phyloP scores from a whole-genome alignment of 148 eudicot genomes.

The Agrostemma githago region DNA sequence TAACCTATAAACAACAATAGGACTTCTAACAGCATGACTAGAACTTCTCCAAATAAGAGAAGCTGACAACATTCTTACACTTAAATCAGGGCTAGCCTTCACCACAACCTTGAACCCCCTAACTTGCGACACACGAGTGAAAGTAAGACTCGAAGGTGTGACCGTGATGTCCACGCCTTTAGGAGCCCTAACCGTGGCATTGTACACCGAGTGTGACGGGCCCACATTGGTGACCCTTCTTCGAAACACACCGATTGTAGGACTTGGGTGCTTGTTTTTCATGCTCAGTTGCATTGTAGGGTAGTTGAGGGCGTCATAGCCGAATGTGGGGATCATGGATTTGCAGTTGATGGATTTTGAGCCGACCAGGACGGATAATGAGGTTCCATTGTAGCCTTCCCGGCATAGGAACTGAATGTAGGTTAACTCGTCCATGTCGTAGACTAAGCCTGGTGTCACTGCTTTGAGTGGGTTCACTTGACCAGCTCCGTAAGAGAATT shows the following conservation, averaged over 20 bases:
- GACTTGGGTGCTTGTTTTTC: constrained; percentile 25
- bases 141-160: constrained; percentile 47
- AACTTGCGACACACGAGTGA: constrained; percentile 29
- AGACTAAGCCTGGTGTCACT: constrained; percentile 65
- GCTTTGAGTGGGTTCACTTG: constrained; percentile 74
- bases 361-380: constrained; percentile 44
- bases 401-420: constrained; percentile 74
- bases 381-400: constrained; percentile 55
- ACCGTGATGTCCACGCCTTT: constrained; percentile 58
- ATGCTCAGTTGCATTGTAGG: constrained; percentile 77
- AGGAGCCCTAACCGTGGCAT: constrained; percentile 54
- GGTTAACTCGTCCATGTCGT: constrained; percentile 70
- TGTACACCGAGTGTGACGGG: constrained; percentile 40
- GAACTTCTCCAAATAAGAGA: constrained; percentile 65
- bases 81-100: constrained; percentile 35
- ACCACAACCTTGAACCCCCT: constrained; percentile 67
- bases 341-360: constrained; percentile 64
- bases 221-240: constrained; percentile 83
- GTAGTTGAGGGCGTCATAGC: constrained; percentile 77
- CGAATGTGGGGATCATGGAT: constrained; percentile 46
- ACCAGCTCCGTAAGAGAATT: constrained; percentile 79
- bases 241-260: constrained; percentile 39
- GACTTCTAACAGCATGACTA: constrained; percentile 58
- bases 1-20: constrained; percentile 48
- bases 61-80: constrained; percentile 36